Percentiles rank a stretch among this genome's conserved stretches.
Evolutionary conservation across 257 asterid genomes (phyloP).

Genomic region (Ophiorrhiza pumila): DNA sequence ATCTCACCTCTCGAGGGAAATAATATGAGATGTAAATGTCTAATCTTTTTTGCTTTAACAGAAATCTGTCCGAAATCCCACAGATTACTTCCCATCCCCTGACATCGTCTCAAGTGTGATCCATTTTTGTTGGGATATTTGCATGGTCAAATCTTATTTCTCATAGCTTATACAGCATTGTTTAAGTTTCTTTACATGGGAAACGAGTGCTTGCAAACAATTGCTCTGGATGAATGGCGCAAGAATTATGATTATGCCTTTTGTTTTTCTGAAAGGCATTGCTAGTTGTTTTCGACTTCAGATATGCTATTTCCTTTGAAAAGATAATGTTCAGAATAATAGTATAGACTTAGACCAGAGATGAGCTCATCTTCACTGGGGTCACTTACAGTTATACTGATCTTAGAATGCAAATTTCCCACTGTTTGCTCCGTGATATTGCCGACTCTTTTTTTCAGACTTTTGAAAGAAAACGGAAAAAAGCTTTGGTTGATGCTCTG

Average conservation of each 20-base stretch:
- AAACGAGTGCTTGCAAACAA: not conserved
- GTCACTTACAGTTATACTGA: not conserved
- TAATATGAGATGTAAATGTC: not conserved
- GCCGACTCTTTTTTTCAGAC: constrained; percentile 41
- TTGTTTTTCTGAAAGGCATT: not conserved
- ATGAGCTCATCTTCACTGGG: not conserved
- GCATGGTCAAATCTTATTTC: not conserved
- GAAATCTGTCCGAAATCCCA: not conserved
- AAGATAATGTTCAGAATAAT: no score
- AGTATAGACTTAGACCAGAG: not conserved
- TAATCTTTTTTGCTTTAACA: no score
- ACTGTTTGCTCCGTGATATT: not conserved
- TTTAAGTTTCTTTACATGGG: not conserved
- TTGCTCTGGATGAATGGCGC: not conserved
- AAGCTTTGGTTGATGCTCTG: constrained; percentile 76
- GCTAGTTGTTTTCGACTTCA: no score
- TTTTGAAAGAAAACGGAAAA: constrained; percentile 55
- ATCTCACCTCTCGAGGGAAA: not conserved
- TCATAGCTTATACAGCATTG: no score
- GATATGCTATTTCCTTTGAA: no score
- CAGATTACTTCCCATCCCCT: no score
- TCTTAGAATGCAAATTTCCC: not conserved
- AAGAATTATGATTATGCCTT: not conserved
- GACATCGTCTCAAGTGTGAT: no score
- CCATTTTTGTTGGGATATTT: not conserved